Evolutionary conservation across 805 yeast genomes (phyloP), one percentile per base, ranked within the genome.

Genomic region (Brettanomyces naardenensis): DNA sequence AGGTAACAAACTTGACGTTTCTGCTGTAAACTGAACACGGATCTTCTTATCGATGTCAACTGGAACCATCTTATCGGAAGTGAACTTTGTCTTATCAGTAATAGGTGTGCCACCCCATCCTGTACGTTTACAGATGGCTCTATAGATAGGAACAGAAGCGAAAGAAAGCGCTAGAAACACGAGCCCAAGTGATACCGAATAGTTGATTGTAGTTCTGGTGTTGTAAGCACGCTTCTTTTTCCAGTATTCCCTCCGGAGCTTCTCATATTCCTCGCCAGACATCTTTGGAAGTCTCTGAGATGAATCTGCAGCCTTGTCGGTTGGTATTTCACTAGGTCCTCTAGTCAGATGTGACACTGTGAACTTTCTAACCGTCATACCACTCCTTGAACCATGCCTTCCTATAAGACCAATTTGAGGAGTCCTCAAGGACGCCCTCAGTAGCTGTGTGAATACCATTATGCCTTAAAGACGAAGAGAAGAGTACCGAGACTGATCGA

Each of bases 101-200:
- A 89, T 82, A 9, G 97, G 97, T 6, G 82, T 79, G 30, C 98
- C 98, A 35, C 90, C 96, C 74, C 83, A 92, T 0, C 98, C 98
- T 0, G 97, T 89, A 59, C 94, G 73, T 50, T 89, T 85, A 66
- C 98, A 92, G 22, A 92, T 69, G 6, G 89, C 87, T 47, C 97
- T 67, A 59, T 92, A 92, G 5, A 92, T 63, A 4, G 97, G 97
- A 15, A 92, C 98, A 1, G 96, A 85, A 7, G 88, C 84, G 60
- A 87, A 92, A 0, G 95, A 73, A 5, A 90, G 65, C 0, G 95
- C 85, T 14, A 86, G 61, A 44, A 86, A 84, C 3, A 77, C 62
- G 21, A 89, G 61, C 10, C 78, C 77, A 17, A 86, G 66, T n/a
- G 90, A 79, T 2, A 75, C 65, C 11, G 81, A 65, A 53, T 85